These are phyloP conservation scores for Phyllosticta citribraziliensis DNA, from an alignment of 2,329 filamentous ascomycete genomes.

Conservation along the genomic window DNA sequence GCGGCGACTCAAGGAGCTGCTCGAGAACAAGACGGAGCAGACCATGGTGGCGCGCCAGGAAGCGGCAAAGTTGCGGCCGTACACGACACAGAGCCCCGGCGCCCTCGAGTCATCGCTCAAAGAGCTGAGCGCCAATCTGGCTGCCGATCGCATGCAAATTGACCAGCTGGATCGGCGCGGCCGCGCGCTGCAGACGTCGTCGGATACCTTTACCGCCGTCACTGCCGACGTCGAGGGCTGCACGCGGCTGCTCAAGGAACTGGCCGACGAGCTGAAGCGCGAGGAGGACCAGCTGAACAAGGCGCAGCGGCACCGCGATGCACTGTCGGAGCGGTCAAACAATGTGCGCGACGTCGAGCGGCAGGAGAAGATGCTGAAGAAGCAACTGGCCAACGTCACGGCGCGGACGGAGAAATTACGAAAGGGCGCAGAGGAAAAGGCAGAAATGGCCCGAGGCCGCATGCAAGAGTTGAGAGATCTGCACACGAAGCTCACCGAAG, in stretches of 20 bases:
- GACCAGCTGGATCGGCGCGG: constrained; percentile 78
- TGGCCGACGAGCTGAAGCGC: constrained; percentile 71
- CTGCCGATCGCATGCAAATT: constrained; percentile 71
- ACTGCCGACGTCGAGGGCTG: constrained; percentile 77
- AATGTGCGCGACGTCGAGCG: constrained; percentile 88
- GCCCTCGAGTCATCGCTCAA: constrained; percentile 72
- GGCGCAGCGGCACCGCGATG: constrained; percentile 74
- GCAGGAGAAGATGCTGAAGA: constrained; percentile 70
- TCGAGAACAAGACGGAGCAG: constrained; percentile 63
- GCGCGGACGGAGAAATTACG: constrained; percentile 79
- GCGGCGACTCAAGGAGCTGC: constrained; percentile 57
- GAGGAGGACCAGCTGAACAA: constrained; percentile 83
- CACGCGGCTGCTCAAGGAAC: constrained; percentile 81
- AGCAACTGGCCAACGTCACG: constrained; percentile 76
- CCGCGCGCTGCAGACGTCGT: constrained; percentile 83
- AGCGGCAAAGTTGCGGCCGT: constrained; percentile 79
- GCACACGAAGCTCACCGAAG: constrained; percentile 72
- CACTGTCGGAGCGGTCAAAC: constrained; percentile 76
- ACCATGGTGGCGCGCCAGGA: constrained; percentile 70
- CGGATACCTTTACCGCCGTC: constrained; percentile 80
- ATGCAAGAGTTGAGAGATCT: constrained; percentile 82
- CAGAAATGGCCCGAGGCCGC: constrained; percentile 67
- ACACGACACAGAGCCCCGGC: constrained; percentile 80
- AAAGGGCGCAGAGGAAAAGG: constrained; percentile 71
- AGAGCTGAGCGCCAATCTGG: constrained; percentile 70